Conservation (phyloP, 1,284 basidiomycete species). For the Papiliotrema nemorosa region DNA sequence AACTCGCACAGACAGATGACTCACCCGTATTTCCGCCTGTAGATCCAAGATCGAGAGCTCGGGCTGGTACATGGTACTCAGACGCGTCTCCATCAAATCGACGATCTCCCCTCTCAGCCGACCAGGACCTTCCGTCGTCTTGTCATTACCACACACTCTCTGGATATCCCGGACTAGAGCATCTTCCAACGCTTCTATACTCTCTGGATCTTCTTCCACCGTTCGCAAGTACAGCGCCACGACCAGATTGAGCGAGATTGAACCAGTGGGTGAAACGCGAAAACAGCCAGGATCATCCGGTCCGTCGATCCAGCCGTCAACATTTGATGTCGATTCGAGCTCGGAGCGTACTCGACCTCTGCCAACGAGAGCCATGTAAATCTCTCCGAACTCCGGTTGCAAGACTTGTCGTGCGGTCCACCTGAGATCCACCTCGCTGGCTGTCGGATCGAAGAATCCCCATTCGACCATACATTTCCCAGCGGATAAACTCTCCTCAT, state of each 20-base stretch:
- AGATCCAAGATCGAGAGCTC: no score
- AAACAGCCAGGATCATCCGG: neutral
- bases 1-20: no score
- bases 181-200: neutral
- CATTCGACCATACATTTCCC: conserved; percentile 66
- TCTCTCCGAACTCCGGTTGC: neutral
- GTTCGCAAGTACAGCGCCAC: neutral
- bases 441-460: conserved; percentile 55
- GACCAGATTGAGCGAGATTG: neutral
- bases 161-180: neutral
- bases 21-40: no score
- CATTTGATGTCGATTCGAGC: neutral
- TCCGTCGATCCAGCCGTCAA: neutral
- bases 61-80: no score
- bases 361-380: conserved; percentile 2
- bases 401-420: conserved; percentile 18
- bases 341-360: neutral
- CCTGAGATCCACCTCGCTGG: conserved; percentile 13
- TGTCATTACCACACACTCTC: no score
- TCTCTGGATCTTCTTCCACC: neutral
- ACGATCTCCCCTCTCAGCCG: no score
- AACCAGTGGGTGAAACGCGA: neutral
- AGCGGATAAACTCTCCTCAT: conserved; percentile 64
- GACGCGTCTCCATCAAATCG: no score
- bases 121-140: neutral